Conservation (phyloP, 805 yeast species). For the Lachancea nothofagi region DNA sequence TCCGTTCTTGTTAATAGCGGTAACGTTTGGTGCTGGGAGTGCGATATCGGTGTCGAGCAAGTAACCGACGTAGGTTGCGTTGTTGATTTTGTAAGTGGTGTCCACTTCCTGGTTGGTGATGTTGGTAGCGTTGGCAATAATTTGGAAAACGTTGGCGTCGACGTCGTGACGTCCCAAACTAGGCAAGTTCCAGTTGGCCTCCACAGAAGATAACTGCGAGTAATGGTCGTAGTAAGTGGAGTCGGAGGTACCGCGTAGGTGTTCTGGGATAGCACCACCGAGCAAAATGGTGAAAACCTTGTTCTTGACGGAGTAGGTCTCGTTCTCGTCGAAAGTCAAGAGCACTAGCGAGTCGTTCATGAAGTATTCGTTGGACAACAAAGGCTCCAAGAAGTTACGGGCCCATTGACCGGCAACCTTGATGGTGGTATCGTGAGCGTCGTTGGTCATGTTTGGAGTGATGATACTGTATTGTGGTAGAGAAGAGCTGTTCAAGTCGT, state of each 20-base stretch:
- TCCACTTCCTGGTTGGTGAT: constrained; percentile 31
- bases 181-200: constrained; percentile 47
- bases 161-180: constrained; percentile 48
- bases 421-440: constrained; percentile 47
- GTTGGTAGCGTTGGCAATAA: constrained; percentile 37
- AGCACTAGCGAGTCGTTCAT: constrained; percentile 41
- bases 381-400: constrained; percentile 40
- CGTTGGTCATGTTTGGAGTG: constrained; percentile 51
- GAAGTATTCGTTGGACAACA: constrained; percentile 42
- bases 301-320: constrained; percentile 40
- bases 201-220: constrained; percentile 44
- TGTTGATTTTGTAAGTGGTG: constrained; percentile 33
- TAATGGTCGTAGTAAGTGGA: constrained; percentile 48
- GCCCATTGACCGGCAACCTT: constrained; percentile 44
- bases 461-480: constrained; percentile 50
- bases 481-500: constrained; percentile 36
- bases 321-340: constrained; percentile 48
- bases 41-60: constrained; percentile 25
- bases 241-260: constrained; percentile 40
- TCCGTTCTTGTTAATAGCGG: constrained; percentile 34
- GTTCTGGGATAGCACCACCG: constrained; percentile 43
- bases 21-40: constrained; percentile 37
- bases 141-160: constrained; percentile 43
- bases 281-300: constrained; percentile 41
- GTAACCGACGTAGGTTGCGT: constrained; percentile 33